Conservation (phyloP, 176 grass and related monocot species). For the Oropetium thomaeum region DNA sequence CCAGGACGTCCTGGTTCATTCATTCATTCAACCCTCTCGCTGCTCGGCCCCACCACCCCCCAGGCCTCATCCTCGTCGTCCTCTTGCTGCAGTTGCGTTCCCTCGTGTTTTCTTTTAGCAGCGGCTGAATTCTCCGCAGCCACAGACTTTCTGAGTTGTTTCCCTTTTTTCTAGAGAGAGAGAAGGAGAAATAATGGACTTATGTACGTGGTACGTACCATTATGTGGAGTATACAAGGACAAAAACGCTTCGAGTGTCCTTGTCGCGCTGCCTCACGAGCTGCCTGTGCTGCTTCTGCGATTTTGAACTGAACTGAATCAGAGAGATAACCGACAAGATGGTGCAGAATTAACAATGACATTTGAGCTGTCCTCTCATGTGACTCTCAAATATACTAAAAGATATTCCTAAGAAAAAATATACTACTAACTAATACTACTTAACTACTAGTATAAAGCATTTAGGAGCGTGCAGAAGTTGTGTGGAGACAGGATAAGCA, state of each 20-base stretch:
- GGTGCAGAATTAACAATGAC: constrained; percentile 25
- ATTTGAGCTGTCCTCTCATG: constrained; percentile 33
- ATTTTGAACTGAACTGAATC: constrained; percentile 18
- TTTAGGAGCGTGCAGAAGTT: constrained; percentile 7
- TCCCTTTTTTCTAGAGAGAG: neutral
- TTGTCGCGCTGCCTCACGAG: constrained; percentile 44
- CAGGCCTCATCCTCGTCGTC: neutral
- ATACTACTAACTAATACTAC: neutral
- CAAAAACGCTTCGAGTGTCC: constrained; percentile 14
- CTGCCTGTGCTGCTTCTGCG: constrained; percentile 3
- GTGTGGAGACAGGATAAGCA: neutral
- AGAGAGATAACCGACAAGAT: constrained; percentile 30
- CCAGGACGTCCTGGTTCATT: constrained; percentile 7
- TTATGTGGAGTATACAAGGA: neutral
- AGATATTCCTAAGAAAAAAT: neutral
- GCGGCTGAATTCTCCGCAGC: neutral
- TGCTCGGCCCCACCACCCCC: constrained; percentile 7
- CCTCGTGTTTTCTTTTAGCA: constrained; percentile 29
- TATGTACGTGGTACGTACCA: neutral
- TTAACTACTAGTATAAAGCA: neutral
- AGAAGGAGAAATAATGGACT: neutral
- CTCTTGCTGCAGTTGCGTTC: constrained; percentile 15
- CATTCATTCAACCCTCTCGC: constrained; percentile 27
- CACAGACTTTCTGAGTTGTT: constrained; percentile 30
- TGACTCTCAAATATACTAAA: neutral